Base-by-base conservation (phyloP, 768 basidiomycete species). In the Cystofilobasidium macerans region DNA sequence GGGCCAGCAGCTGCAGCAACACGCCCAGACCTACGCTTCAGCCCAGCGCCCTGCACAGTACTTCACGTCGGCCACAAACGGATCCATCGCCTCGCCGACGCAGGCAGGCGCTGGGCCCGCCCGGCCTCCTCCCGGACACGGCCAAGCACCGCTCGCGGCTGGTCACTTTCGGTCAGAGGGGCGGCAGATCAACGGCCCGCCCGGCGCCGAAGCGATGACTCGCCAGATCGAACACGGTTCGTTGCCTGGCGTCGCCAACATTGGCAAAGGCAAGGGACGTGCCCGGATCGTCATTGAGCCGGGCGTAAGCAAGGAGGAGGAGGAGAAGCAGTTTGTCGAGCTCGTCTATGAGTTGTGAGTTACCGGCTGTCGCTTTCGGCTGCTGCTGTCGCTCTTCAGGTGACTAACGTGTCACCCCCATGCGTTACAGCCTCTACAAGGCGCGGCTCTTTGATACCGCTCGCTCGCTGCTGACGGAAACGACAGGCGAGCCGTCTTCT, bases 281-380 rank as follows among this genome's bases (percentile, higher is more conserved):
- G 51, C 51, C 18, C 16, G 28, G 51, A 13, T 30, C 7, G 5
- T 20, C 18, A 30, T 32, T 20, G 26, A 54, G 18, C 18, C 30
- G 3, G 30, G 14, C 30, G 51, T n/a, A 2, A 32, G 51, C 14
- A 3, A 28, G 28, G 28, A 30, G 30, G 51, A 54, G 18, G 51
- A 54, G 28, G 51, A 54, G 51, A 12, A 22, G 51, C 51, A 54
- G 2, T 54, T 54, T 54, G 51, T 54, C 28, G 51, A 54, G 51
- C 28, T 54, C 2, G 51, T 54, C 7, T 54, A 54, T 30, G 51
- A 54, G 51, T 54, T 54, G 51, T 54, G 8, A 28, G 51, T 54
- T 14, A 4, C 51, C 8, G 6, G 45, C 24, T 48, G 38, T 9
- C 38, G 38, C 38, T 40, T 8, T 16, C 9, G 20, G 20, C 45